These are phyloP conservation scores for Wickerhamiella shivajii DNA, from an alignment of 805 yeast genomes.

Conservation along the genomic window DNA sequence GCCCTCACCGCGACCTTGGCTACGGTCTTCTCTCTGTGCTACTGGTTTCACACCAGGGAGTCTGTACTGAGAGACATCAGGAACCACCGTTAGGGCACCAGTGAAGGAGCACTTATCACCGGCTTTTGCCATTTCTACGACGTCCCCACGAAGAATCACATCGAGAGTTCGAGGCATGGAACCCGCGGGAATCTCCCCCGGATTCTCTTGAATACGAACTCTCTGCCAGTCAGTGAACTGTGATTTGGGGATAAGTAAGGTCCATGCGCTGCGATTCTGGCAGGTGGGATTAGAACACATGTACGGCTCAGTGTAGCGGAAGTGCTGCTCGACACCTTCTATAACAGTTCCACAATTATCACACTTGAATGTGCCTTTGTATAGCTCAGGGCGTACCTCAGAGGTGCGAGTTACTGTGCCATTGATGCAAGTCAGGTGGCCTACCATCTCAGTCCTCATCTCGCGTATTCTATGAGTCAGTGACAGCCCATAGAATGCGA, in stretches of 20 bases:
- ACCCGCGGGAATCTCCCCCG: slow-evolving; percentile 95
- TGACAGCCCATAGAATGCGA: slow-evolving; percentile 79
- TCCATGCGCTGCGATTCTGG: slow-evolving; percentile 75
- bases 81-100: slow-evolving; percentile 88
- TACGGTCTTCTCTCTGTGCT: slow-evolving; percentile 51
- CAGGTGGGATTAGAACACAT: slow-evolving; percentile 81
- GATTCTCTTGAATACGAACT: slow-evolving; percentile 86
- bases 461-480: slow-evolving; percentile 75
- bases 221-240: slow-evolving; percentile 94
- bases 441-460: slow-evolving; percentile 76
- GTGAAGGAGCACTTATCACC: slow-evolving; percentile 92
- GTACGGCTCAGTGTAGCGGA: slow-evolving; percentile 89
- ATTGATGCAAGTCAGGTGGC: slow-evolving; percentile 65
- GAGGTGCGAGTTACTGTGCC: slow-evolving; percentile 95
- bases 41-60: slow-evolving; percentile 89
- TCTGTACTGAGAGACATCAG: slow-evolving; percentile 87
- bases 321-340: slow-evolving; percentile 82
- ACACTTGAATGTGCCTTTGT: slow-evolving; percentile 75
- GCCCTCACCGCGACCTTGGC: slow-evolving; percentile 48
- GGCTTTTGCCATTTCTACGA: slow-evolving; percentile 92
- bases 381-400: slow-evolving; percentile 91
- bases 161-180: slow-evolving; percentile 97
- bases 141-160: slow-evolving; percentile 81
- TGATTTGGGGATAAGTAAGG: slow-evolving; percentile 67
- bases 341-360: slow-evolving; percentile 74